Evolutionary conservation across 2,329 filamentous ascomycete genomes (phyloP), one percentile per base, ranked within the genome.

Genomic region (Beauveria sp.): DNA sequence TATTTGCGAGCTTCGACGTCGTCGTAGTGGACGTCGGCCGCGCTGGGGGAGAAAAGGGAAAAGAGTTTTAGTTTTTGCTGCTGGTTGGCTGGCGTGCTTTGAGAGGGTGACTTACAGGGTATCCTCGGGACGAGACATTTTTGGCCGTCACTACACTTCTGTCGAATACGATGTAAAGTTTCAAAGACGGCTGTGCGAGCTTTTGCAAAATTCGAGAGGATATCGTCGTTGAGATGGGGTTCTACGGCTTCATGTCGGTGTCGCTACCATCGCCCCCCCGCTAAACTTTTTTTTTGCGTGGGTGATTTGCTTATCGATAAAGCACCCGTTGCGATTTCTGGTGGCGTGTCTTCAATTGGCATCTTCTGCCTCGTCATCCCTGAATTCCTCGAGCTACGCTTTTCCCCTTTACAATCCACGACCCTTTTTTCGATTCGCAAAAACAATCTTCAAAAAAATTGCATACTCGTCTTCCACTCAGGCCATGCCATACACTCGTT

Each of bases 41-140:
- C 91, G 72, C 91, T 96, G 73, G 41, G 59, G 47, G 58, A 61
- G 43, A 71, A 63, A 73, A 69, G 65, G 61, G 69, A 40, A 20
- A 28, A 30, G 41, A 48, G 41, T 59, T 54, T 60, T 60, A 53
- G 48, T 40, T 1, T 1, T 57, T 62, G 61, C 37, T 43, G 44
- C 40, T 16, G 63, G 63, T 55, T 64, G 65, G 55, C n/a, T 61
- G 43, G 24, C 50, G 59, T 60, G 28, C 48, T 58, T 61, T 59
- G 63, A 55, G 62, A 10, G 59, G 48, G 30, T 7, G 52, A 24
- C 84, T 70, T 81, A 94, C 90, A 97, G 86, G 66, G 86, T 89
- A 78, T 99, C 94, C 81, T 99, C 94, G 66, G 94, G 94, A 68
- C 94, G 91, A 71, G 94, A 97, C 94, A 99, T 97, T 71, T 52